Evolutionary conservation across 2,329 filamentous ascomycete species (phyloP).

Genomic region (Penicillium glabrum): DNA sequence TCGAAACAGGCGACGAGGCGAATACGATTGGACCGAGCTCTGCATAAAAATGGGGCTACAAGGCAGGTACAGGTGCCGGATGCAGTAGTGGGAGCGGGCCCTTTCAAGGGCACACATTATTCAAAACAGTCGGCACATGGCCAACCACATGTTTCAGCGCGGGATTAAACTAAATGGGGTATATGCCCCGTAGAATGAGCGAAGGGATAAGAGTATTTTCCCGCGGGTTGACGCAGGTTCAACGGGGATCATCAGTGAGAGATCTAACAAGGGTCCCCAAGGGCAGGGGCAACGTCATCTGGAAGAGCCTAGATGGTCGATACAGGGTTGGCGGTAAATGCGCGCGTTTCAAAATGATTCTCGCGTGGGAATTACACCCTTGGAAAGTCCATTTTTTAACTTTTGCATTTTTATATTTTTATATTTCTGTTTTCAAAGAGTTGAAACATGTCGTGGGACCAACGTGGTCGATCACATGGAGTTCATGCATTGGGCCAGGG

Average conservation of each 20-base stretch:
- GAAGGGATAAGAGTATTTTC: constrained; percentile 13
- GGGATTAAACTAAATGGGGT: constrained; percentile 10
- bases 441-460: constrained; percentile 23
- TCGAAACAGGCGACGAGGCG: constrained; percentile 21
- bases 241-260: constrained; percentile 10
- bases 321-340: constrained; percentile 13
- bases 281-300: constrained; percentile 12
- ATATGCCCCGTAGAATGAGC: constrained; percentile 19
- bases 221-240: constrained; percentile 5
- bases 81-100: constrained; percentile 3
- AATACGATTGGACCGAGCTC: constrained; percentile 15
- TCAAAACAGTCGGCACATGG: constrained; percentile 17
- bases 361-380: constrained; percentile 15
- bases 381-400: background rate
- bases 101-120: background rate
- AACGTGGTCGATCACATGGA: constrained; percentile 28
- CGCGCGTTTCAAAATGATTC: constrained; percentile 10
- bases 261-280: constrained; percentile 17
- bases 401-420: background rate
- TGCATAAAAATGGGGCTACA: constrained; percentile 13
- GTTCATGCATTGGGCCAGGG: constrained; percentile 8
- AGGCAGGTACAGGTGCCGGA: constrained; percentile 18
- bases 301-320: constrained; percentile 8
- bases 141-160: constrained; percentile 23
- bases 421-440: background rate